Evolutionary conservation across 371 early-diverging fungal genomes (phyloP).

Genomic region (Cokeromyces recurvatus): DNA sequence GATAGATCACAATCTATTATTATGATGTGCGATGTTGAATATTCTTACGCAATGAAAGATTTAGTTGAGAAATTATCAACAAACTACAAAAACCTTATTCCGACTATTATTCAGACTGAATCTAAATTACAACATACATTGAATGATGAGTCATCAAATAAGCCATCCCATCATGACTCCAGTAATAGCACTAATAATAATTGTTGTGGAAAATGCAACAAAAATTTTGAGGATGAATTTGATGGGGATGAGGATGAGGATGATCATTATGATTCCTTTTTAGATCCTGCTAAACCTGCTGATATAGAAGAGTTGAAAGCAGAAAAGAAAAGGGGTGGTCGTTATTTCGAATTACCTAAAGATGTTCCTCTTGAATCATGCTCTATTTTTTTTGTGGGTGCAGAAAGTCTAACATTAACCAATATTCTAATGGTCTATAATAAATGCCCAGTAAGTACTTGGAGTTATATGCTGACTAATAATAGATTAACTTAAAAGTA

Average conservation of each 20-base stretch:
- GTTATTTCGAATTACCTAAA: conserved; percentile 49
- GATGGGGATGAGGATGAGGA: not conserved
- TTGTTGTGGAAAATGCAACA: conserved; percentile 13
- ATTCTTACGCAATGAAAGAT: conserved; percentile 58
- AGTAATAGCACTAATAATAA: not conserved
- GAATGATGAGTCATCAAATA: not conserved
- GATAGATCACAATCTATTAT: conserved; percentile 48
- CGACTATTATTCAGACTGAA: conserved; percentile 50
- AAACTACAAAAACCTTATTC: conserved; percentile 35
- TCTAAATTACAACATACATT: conserved; percentile 35
- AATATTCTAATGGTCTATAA: conserved; percentile 83
- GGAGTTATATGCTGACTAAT: not conserved
- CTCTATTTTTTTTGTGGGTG: conserved; percentile 78
- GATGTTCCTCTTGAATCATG: conserved; percentile 50
- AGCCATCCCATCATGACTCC: conserved; percentile 3
- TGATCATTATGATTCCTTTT: not conserved
- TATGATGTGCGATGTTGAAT: conserved; percentile 74
- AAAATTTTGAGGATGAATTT: conserved; percentile 5
- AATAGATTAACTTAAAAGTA: not conserved
- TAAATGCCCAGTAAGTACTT: conserved; percentile 45
- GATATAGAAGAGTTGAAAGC: conserved; percentile 6
- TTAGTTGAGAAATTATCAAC: conserved; percentile 12
- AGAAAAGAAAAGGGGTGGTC: conserved; percentile 38
- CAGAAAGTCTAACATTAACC: conserved; percentile 77
- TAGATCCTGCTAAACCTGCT: conserved; percentile 9